These are phyloP conservation scores for Striga hermonthica DNA, from an alignment of 305 asterid genomes.

Conservation along the genomic window DNA sequence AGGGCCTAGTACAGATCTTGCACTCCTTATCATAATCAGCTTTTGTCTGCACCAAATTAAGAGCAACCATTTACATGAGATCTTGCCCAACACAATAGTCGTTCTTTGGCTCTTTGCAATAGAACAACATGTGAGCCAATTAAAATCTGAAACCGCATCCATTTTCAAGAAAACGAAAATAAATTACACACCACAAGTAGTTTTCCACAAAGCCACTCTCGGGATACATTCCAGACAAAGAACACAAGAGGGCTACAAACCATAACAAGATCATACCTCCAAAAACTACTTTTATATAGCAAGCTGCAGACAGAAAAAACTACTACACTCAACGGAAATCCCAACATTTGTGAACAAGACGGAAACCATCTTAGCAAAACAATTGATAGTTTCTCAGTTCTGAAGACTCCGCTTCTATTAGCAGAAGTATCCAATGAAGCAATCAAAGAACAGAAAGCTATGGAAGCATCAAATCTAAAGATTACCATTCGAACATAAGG, in stretches of 20 bases:
- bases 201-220: not conserved
- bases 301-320: not conserved
- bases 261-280: not conserved
- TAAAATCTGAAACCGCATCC: conserved; percentile 4
- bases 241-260: not conserved
- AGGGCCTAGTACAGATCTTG: conserved; percentile 94
- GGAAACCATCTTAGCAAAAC: not conserved
- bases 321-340: conserved; percentile 7
- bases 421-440: conserved; percentile 3
- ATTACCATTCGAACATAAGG: conserved; percentile 90
- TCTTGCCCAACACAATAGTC: conserved; percentile 14
- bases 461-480: conserved; percentile 20
- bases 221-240: not conserved
- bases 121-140: conserved; percentile 5
- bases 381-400: not conserved
- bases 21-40: conserved; percentile 92
- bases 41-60: conserved; percentile 55
- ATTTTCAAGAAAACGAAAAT: not conserved
- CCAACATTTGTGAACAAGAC: not conserved
- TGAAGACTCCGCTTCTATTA: conserved; percentile 3
- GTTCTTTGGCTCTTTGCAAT: not conserved
- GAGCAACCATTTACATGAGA: conserved; percentile 10
- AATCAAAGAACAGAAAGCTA: not conserved
- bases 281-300: not conserved
- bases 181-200: not conserved